Percentiles rank a stretch among this genome's conserved stretches.
phyloP scores from a whole-genome alignment of 371 early-diverging fungal species.

The Lichtheimia ornata region DNA sequence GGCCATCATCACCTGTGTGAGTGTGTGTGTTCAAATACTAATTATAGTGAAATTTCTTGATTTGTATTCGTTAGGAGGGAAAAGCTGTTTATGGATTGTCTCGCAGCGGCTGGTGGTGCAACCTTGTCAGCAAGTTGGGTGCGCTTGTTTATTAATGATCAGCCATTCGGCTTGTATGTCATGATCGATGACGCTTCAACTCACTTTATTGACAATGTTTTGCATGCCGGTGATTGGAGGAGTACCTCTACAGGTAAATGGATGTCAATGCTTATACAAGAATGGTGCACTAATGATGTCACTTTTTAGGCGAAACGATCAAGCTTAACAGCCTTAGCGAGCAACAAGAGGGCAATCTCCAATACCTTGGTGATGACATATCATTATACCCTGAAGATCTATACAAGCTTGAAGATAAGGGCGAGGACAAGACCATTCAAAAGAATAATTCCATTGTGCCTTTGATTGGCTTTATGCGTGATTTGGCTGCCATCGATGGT shows the following conservation, averaged over 20 bases:
- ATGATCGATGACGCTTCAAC: constrained; percentile 53
- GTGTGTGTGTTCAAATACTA: too few relatives aligned
- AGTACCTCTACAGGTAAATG: background rate
- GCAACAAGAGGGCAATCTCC: constrained; percentile 24
- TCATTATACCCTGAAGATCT: constrained; percentile 27
- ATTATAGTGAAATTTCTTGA: constrained; percentile 1
- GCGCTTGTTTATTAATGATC: constrained; percentile 48
- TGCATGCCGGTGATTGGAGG: constrained; percentile 25
- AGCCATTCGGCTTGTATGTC: constrained; percentile 45
- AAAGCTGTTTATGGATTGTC: constrained; percentile 40
- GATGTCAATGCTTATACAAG: too few relatives aligned
- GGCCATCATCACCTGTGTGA: too few relatives aligned
- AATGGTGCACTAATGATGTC: background rate
- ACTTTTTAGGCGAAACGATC: constrained; percentile 18
- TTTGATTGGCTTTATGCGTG: constrained; percentile 19
- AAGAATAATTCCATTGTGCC: constrained; percentile 19
- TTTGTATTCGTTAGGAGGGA: constrained; percentile 28
- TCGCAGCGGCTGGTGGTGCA: constrained; percentile 49
- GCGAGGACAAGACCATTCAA: constrained; percentile 14
- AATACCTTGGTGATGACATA: constrained; percentile 35
- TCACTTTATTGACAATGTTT: constrained; percentile 42
- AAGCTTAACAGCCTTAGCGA: constrained; percentile 28
- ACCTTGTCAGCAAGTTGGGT: constrained; percentile 46
- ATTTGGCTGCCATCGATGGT: constrained; percentile 19
- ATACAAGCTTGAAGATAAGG: constrained; percentile 35